A percentile compares a stretch with the other conserved stretches of the same genome.
These are phyloP conservation scores for Gracilaria domingensis DNA, from an alignment of 23 red algal species.

Conservation along the genomic window DNA sequence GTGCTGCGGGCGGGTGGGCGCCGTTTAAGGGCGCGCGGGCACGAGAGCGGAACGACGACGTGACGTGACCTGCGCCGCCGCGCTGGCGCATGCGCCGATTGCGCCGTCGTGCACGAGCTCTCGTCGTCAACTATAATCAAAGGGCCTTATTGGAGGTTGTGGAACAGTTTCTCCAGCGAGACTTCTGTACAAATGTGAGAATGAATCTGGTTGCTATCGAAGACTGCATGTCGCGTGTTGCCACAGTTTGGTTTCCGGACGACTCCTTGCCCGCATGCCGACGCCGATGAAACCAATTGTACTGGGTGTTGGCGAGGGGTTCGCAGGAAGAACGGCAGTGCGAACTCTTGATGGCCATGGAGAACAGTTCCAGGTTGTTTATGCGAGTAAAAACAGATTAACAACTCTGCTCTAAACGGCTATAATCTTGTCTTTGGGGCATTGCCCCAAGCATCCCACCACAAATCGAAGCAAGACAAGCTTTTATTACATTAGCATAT, in stretches of 20 bases:
- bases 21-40: too few species aligned
- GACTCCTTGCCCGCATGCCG: constrained; percentile 12
- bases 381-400: constrained; percentile 65
- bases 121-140: background rate
- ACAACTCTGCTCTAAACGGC: too few species aligned
- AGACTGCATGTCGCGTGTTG: background rate
- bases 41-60: too few species aligned
- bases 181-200: background rate
- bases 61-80: too few species aligned
- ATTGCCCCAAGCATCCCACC: too few species aligned
- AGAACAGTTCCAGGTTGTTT: constrained; percentile 28
- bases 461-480: too few species aligned
- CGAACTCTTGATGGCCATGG: constrained; percentile 29
- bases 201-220: background rate
- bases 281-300: constrained; percentile 35
- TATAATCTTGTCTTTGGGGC: too few species aligned
- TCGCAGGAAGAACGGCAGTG: constrained; percentile 55
- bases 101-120: too few species aligned
- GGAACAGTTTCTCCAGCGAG: background rate
- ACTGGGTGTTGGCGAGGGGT: constrained; percentile 62
- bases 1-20: too few species aligned
- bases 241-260: background rate
- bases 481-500: too few species aligned
- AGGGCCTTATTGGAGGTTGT: too few species aligned
- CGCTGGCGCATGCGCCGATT: too few species aligned